These are phyloP conservation scores for Parachaetomium inaequale DNA, from an alignment of 495 filamentous ascomycete genomes.

Conservation along the genomic window DNA sequence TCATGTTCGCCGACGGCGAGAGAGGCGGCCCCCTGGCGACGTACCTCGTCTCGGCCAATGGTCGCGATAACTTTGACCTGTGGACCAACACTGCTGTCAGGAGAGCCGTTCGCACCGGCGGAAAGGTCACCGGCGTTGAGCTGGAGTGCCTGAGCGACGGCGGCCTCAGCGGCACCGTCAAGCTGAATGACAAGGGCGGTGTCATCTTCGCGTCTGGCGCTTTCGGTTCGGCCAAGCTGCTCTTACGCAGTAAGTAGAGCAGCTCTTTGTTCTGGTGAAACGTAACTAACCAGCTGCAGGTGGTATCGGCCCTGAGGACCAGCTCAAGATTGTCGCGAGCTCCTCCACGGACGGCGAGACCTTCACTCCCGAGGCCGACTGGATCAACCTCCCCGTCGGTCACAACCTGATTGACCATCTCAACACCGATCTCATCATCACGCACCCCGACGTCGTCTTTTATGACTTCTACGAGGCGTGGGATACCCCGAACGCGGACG, in stretches of 20 bases:
- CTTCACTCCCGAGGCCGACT: constrained; percentile 48
- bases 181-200: constrained; percentile 56
- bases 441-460: constrained; percentile 57
- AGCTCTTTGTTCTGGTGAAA: no score
- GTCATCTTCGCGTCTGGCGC: constrained; percentile 68
- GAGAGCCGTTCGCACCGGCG: constrained; percentile 59
- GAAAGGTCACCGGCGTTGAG: constrained; percentile 63
- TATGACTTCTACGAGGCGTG: constrained; percentile 66
- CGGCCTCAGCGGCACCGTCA: constrained; percentile 56
- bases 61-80: constrained; percentile 60
- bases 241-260: constrained; percentile 49
- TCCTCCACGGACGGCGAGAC: constrained; percentile 50
- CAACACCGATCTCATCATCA: constrained; percentile 63
- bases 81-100: constrained; percentile 61
- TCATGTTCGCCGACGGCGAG: constrained; percentile 64
- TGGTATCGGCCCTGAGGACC: constrained; percentile 61
- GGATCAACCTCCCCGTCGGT: constrained; percentile 74
- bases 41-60: constrained; percentile 62
- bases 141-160: constrained; percentile 53
- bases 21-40: constrained; percentile 69
- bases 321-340: constrained; percentile 54
- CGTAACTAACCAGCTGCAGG: constrained; percentile 23
- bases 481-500: constrained; percentile 37
- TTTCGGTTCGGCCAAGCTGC: constrained; percentile 69
- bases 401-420: constrained; percentile 70